These are phyloP conservation scores for Nakazawaea holstii DNA, from an alignment of 805 yeast species.

Conservation along the genomic window DNA sequence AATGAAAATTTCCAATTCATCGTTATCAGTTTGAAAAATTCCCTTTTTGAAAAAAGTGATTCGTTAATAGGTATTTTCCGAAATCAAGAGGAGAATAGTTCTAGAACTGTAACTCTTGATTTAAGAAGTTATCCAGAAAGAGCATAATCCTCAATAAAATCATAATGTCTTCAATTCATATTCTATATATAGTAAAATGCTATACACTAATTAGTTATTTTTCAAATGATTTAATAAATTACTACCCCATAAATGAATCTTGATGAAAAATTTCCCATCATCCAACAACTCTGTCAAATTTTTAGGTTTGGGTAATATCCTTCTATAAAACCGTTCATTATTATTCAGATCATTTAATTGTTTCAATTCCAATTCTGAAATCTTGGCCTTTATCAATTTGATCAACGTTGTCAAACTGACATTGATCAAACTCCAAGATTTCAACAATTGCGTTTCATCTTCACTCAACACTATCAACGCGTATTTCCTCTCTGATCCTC, in stretches of 20 bases:
- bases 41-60: constrained; percentile 82
- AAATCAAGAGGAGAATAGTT: constrained; percentile 68
- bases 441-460: constrained; percentile 44
- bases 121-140: constrained; percentile 51
- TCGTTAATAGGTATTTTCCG: constrained; percentile 90
- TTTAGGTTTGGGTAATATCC: constrained; percentile 50
- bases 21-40: constrained; percentile 85
- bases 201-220: not conserved
- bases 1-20: constrained; percentile 83
- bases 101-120: constrained; percentile 70
- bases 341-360: constrained; percentile 22
- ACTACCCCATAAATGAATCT: constrained; percentile 61
- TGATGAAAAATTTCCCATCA: constrained; percentile 48
- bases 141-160: constrained; percentile 2
- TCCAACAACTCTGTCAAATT: constrained; percentile 49
- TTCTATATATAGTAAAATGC: not conserved
- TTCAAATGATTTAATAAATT: constrained; percentile 32
- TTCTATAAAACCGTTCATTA: constrained; percentile 51
- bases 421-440: constrained; percentile 48
- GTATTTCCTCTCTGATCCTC: constrained; percentile 72
- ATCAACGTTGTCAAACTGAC: constrained; percentile 35
- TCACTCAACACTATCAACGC: constrained; percentile 54
- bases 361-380: constrained; percentile 22
- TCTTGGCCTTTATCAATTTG: constrained; percentile 29
- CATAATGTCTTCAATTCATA: not conserved